These are phyloP conservation scores for Rhynchospora breviuscula DNA, from an alignment of 176 grass and related monocot genomes.

Conservation along the genomic window DNA sequence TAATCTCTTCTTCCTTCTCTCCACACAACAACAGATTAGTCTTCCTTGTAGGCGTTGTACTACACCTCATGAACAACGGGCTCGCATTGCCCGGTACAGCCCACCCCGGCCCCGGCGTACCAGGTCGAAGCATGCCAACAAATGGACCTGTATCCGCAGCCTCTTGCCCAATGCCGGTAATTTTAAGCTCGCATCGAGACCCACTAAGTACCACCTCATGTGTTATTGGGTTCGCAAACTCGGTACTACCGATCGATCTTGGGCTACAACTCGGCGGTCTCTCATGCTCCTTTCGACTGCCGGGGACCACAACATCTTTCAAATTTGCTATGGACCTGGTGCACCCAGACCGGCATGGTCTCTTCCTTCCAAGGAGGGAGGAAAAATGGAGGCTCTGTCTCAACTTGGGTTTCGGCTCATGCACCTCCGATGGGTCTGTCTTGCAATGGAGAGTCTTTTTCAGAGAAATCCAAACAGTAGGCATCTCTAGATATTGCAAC, in stretches of 20 bases:
- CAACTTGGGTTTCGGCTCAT: slow-evolving; percentile 25
- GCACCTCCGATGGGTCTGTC: slow-evolving; percentile 41
- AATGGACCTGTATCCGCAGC: neutral
- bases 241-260: slow-evolving; percentile 34
- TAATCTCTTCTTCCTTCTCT: slow-evolving; percentile 16
- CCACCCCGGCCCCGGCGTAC: slow-evolving; percentile 29
- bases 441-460: slow-evolving; percentile 65
- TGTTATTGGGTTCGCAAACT: slow-evolving; percentile 33
- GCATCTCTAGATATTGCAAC: slow-evolving; percentile 9
- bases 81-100: slow-evolving; percentile 28
- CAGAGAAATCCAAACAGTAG: slow-evolving; percentile 58
- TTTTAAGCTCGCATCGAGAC: slow-evolving; percentile 2
- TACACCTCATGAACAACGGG: slow-evolving; percentile 37
- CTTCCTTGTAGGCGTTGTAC: slow-evolving; percentile 37
- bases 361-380: slow-evolving; percentile 19
- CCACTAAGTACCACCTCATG: slow-evolving; percentile 45
- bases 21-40: slow-evolving; percentile 13
- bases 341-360: slow-evolving; percentile 46
- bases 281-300: slow-evolving; percentile 14
- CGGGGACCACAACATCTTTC: slow-evolving; percentile 43
- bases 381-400: slow-evolving; percentile 24
- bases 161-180: slow-evolving; percentile 23
- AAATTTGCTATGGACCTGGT: slow-evolving; percentile 71
- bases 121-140: slow-evolving; percentile 15
- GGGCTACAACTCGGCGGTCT: slow-evolving; percentile 29